phyloP scores from a whole-genome alignment of 2,329 filamentous ascomycete species.

The Lachnellula cervina region DNA sequence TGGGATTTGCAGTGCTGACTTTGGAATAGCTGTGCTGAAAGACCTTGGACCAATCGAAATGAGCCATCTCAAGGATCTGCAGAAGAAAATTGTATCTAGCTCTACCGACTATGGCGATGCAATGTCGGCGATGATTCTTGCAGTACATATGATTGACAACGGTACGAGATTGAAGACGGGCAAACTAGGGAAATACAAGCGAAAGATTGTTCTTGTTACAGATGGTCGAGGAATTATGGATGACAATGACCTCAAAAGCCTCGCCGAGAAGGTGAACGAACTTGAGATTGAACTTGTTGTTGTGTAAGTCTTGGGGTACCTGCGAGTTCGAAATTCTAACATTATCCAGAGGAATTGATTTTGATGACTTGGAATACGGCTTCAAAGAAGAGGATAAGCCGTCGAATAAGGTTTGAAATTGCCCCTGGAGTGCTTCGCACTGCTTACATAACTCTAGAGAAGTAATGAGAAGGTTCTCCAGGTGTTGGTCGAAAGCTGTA shows the following conservation, averaged over 20 bases:
- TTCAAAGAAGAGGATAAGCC: constrained; percentile 89
- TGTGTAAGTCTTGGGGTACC: constrained; percentile 50
- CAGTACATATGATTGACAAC: constrained; percentile 76
- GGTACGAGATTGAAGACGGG: constrained; percentile 61
- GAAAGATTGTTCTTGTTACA: constrained; percentile 80
- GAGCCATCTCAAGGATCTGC: constrained; percentile 62
- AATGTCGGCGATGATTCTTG: constrained; percentile 81
- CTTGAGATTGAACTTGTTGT: constrained; percentile 73
- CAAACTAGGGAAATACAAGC: constrained; percentile 62
- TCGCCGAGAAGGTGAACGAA: constrained; percentile 68
- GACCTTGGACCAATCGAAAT: constrained; percentile 57
- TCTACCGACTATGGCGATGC: constrained; percentile 69
- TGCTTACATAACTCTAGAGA: constrained; percentile 38
- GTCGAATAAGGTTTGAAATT: constrained; percentile 52
- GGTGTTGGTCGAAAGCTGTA: constrained; percentile 60
- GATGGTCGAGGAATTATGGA: constrained; percentile 58
- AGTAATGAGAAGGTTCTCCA: constrained; percentile 68
- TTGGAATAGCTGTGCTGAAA: constrained; percentile 56
- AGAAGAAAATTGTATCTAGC: constrained; percentile 61
- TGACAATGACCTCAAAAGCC: constrained; percentile 40
- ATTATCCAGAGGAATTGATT: constrained; percentile 71
- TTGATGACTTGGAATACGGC: constrained; percentile 85
- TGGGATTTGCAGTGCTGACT: neutral
- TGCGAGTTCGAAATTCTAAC: constrained; percentile 19
- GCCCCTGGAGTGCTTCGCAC: neutral